Evolutionary conservation across 495 filamentous ascomycete species (phyloP).

Genomic region (Penicillium ochrochloron): DNA sequence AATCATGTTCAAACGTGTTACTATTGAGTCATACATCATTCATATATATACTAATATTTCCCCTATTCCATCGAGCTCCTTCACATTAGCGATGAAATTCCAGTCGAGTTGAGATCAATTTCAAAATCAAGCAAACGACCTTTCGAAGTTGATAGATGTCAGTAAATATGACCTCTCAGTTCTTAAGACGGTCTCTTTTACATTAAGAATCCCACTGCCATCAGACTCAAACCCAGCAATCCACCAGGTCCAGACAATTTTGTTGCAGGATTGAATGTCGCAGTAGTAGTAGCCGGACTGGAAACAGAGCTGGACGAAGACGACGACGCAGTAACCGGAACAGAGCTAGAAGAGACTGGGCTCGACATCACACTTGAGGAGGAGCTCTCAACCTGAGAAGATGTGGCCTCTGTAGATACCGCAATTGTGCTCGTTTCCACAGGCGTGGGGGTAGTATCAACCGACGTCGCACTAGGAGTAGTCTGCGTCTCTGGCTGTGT

Average conservation of each 20-base stretch:
- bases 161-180: not conserved
- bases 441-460: slow-evolving; percentile 11
- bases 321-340: slow-evolving; percentile 4
- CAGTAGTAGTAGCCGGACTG: slow-evolving; percentile 13
- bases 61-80: not conserved
- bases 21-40: not conserved
- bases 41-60: not conserved
- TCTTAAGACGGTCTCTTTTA: not conserved
- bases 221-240: slow-evolving; percentile 11
- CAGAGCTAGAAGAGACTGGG: slow-evolving; percentile 9
- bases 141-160: not conserved
- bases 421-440: not conserved
- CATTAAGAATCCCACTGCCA: slow-evolving; percentile 10
- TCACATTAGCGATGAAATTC: not conserved
- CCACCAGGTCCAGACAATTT: not conserved
- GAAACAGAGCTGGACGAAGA: slow-evolving; percentile 8
- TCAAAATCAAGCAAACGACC: not conserved
- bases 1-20: not conserved
- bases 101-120: not conserved
- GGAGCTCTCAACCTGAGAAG: slow-evolving; percentile 5
- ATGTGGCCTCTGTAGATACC: slow-evolving; percentile 5
- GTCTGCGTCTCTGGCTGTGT: slow-evolving; percentile 13
- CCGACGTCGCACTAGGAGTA: slow-evolving; percentile 11
- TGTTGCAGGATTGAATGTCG: slow-evolving; percentile 9
- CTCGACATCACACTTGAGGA: slow-evolving; percentile 8